Percentiles rank a stretch among this genome's conserved stretches.
Conservation (phyloP, 495 filamentous ascomycete species). For the Aspergillus indologenus region DNA sequence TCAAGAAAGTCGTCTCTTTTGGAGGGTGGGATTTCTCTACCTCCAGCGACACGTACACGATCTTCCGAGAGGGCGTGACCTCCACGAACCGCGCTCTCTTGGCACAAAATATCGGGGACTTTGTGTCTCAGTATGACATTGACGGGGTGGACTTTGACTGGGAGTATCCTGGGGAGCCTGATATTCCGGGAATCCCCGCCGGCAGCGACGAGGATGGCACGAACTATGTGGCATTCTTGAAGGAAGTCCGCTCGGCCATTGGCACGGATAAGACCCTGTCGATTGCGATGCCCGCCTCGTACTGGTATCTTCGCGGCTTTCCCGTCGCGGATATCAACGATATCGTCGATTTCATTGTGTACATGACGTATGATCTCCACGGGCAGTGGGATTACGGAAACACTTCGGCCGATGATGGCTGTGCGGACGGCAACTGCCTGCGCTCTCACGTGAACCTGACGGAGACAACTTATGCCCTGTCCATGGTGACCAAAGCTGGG, state of each 20-base stretch:
- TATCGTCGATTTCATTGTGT: conserved; percentile 31
- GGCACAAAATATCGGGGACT: conserved; percentile 31
- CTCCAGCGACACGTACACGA: conserved; percentile 27
- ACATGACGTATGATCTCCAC: conserved; percentile 40
- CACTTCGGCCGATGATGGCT: conserved; percentile 25
- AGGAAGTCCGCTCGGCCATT: conserved; percentile 19
- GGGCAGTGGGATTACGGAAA: conserved; percentile 33
- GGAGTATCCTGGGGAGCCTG: conserved; percentile 38
- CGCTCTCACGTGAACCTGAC: conserved; percentile 42
- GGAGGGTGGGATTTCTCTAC: conserved; percentile 50
- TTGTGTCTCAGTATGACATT: conserved; percentile 30
- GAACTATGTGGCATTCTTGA: conserved; percentile 31
- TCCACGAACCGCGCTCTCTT: conserved; percentile 34
- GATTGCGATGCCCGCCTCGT: conserved; percentile 26
- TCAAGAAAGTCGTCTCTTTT: conserved; percentile 41
- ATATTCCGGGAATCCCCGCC: conserved; percentile 34
- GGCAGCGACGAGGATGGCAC: conserved; percentile 13
- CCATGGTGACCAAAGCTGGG: conserved; percentile 54
- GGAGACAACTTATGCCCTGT: conserved; percentile 35
- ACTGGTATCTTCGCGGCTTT: conserved; percentile 33
- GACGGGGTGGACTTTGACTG: conserved; percentile 44
- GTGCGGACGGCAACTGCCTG: conserved; percentile 36
- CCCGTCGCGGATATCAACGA: conserved; percentile 23
- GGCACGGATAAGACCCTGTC: conserved; percentile 9
- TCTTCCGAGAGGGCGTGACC: conserved; percentile 34